A percentile compares a stretch with the other conserved stretches of the same genome.
These are phyloP conservation scores for Ogataea minuta DNA, from an alignment of 805 yeast species.

Conservation along the genomic window DNA sequence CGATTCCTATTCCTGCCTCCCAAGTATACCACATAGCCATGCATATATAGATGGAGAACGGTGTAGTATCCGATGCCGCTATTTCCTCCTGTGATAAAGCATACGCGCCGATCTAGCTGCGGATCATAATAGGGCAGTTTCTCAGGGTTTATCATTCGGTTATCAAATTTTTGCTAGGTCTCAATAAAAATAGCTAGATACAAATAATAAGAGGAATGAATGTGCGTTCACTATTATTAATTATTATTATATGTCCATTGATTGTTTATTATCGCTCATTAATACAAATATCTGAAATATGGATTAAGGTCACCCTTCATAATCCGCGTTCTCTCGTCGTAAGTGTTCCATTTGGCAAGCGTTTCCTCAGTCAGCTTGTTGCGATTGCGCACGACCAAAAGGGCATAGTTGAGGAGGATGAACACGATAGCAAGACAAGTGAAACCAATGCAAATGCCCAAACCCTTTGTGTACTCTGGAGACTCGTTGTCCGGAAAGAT, in stretches of 20 bases:
- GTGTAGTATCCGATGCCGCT: constrained; percentile 80
- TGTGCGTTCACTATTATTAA: neutral
- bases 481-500: constrained; percentile 53
- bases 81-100: constrained; percentile 78
- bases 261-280: constrained; percentile 2
- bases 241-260: neutral
- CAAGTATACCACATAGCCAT: constrained; percentile 73
- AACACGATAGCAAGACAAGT: constrained; percentile 40
- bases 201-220: constrained; percentile 1
- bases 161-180: neutral
- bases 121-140: constrained; percentile 64
- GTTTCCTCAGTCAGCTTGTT: constrained; percentile 34
- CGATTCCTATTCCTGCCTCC: constrained; percentile 65
- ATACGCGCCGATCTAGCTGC: constrained; percentile 51
- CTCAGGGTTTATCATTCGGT: constrained; percentile 39
- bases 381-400: constrained; percentile 34
- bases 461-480: constrained; percentile 58
- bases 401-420: constrained; percentile 33
- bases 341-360: constrained; percentile 29
- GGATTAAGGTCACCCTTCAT: constrained; percentile 42
- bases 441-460: constrained; percentile 49
- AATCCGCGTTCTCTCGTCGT: constrained; percentile 29
- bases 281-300: constrained; percentile 46
- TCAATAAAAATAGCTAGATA: neutral
- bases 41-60: constrained; percentile 70